These are phyloP conservation scores for Flaveria ramosissima DNA, from an alignment of 129 eudicot genomes.

Conservation along the genomic window DNA sequence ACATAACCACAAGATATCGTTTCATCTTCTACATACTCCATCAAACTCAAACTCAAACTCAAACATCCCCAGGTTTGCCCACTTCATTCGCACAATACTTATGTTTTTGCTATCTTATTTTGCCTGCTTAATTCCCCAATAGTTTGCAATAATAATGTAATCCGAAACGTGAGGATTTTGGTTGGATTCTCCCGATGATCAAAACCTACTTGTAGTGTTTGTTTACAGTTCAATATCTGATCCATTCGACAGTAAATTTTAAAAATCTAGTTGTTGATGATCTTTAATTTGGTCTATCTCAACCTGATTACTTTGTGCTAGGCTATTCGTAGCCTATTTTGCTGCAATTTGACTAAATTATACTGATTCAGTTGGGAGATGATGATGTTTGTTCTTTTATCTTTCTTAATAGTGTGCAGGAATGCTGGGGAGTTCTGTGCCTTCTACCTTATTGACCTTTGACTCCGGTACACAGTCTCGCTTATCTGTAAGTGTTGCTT, in stretches of 20 bases:
- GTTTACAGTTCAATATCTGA: neutral
- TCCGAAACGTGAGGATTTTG: neutral
- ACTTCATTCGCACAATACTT: neutral
- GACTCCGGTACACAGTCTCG: conserved; percentile 41
- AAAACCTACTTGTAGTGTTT: neutral
- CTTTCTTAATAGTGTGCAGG: conserved; percentile 42
- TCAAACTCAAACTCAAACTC: neutral
- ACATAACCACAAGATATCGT: neutral
- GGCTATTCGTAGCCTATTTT: neutral
- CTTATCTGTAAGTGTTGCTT: conserved; percentile 48
- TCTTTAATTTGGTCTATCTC: neutral
- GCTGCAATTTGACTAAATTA: neutral
- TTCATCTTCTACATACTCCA: neutral
- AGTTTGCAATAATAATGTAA: neutral
- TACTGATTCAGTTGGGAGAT: conserved; percentile 1
- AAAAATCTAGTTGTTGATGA: neutral
- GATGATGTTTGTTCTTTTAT: neutral
- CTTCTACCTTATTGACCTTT: conserved; percentile 49
- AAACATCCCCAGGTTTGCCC: conserved; percentile 24
- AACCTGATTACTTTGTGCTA: neutral
- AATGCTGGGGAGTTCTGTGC: conserved; percentile 68
- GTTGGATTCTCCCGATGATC: neutral
- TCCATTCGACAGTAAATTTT: neutral
- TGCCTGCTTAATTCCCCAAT: conserved; percentile 4
- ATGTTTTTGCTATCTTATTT: neutral